Evolutionary conservation across 2,329 filamentous ascomycete species (phyloP).

Genomic region (Alternaria viburni): DNA sequence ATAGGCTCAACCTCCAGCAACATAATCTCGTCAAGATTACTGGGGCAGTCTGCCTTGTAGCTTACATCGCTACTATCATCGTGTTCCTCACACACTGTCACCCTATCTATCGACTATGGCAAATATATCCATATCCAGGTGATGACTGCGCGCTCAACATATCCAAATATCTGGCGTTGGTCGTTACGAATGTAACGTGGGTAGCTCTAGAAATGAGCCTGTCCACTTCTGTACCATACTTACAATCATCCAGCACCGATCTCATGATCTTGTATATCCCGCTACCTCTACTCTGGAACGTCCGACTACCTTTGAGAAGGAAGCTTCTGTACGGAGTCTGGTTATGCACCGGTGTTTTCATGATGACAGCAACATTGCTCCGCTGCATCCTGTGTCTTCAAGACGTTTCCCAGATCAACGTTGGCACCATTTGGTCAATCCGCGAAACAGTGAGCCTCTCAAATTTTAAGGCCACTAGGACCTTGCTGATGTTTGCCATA

Average conservation of each 20-base stretch:
- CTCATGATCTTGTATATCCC: conserved; percentile 7
- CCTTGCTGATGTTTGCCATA: background rate
- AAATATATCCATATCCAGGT: conserved; percentile 15
- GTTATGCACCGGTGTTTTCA: conserved; percentile 4
- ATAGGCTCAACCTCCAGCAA: conserved; percentile 11
- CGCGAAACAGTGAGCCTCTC: conserved; percentile 2
- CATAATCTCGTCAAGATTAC: conserved; percentile 8
- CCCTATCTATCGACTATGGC: conserved; percentile 13
- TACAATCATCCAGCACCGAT: background rate
- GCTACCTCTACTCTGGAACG: conserved; percentile 1
- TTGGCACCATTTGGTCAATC: conserved; percentile 8
- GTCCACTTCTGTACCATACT: background rate
- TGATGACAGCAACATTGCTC: conserved; percentile 1
- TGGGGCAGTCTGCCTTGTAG: conserved; percentile 2
- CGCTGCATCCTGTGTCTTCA: conserved; percentile 5
- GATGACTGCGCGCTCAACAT: conserved; percentile 15
- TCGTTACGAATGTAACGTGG: conserved; percentile 10
- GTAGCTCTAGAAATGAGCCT: background rate
- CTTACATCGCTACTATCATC: conserved; percentile 9
- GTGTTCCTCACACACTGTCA: conserved; percentile 13
- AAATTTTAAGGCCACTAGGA: background rate
- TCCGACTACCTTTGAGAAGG: background rate
- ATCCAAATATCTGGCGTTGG: conserved; percentile 13
- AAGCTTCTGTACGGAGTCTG: background rate
- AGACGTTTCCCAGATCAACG: conserved; percentile 6